A percentile compares a stretch with the other conserved stretches of the same genome.
Evolutionary conservation across 148 eudicot species (phyloP).

Genomic region (Arctostaphylos glauca): DNA sequence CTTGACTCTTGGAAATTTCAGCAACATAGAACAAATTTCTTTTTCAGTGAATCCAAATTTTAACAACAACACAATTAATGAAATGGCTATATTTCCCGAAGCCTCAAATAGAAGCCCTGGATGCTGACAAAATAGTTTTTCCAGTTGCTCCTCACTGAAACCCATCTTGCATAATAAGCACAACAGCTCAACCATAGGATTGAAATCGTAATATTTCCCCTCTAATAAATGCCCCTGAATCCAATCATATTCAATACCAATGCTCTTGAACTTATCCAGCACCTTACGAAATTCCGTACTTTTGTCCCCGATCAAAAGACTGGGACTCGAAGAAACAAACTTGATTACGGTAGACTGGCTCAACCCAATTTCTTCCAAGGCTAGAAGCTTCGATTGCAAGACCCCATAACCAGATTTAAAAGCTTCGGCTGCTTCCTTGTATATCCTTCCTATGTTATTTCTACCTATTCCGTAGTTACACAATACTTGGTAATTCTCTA

Average conservation of each 20-base stretch:
- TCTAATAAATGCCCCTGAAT: slow-evolving; percentile 41
- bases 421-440: slow-evolving; percentile 52
- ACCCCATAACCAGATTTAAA: slow-evolving; percentile 47
- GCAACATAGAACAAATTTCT: slow-evolving; percentile 40
- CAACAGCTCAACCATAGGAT: slow-evolving; percentile 45
- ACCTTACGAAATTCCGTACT: slow-evolving; percentile 30
- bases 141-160: slow-evolving; percentile 37
- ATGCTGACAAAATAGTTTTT: slow-evolving; percentile 28
- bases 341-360: slow-evolving; percentile 34
- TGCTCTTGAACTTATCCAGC: slow-evolving; percentile 30
- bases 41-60: slow-evolving; percentile 54
- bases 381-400: slow-evolving; percentile 45
- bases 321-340: slow-evolving; percentile 48
- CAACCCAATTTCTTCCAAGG: slow-evolving; percentile 50
- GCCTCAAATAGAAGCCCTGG: slow-evolving; percentile 53
- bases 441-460: slow-evolving; percentile 54
- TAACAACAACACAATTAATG: slow-evolving; percentile 44
- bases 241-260: slow-evolving; percentile 51
- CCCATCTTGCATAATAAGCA: slow-evolving; percentile 38
- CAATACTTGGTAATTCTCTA: slow-evolving; percentile 57
- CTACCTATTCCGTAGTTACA: slow-evolving; percentile 58
- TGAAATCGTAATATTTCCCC: slow-evolving; percentile 49
- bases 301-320: slow-evolving; percentile 42
- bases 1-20: slow-evolving; percentile 42
- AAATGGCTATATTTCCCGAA: slow-evolving; percentile 46